Evolutionary conservation across 495 filamentous ascomycete genomes (phyloP), one percentile per base, ranked within the genome.

Genomic region (Tuber brumale): DNA sequence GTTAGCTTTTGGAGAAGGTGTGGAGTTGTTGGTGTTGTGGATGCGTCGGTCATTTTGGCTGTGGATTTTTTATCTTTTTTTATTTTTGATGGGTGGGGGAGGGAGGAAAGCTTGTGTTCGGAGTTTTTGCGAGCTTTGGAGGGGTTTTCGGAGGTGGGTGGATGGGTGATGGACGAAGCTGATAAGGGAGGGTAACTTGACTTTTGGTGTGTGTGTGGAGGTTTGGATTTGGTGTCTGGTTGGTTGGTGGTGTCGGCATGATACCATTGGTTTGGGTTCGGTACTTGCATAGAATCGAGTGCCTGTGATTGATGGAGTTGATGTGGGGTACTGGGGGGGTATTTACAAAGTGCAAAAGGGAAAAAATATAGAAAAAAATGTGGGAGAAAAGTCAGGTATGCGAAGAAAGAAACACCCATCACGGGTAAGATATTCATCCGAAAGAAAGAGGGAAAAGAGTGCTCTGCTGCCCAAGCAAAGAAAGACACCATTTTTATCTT

Each of bases 401-500:
- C 27, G n/a, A 31, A 66, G n/a, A 35, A 35, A 35, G 0, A 12
- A 35, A 19, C 35, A 27, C 27, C 27, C 27, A 31, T 66, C 57
- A 66, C 27, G 14, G 27, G 51, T 27, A 66, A 66, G 57, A 14
- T 66, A 66, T 66, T 35, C 57, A 35, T 66, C 27, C 27, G 27
- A 66, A 35, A 57, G 23, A 57, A 57, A 35, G 57, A 35, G 31
- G 57, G 27, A 18, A 35, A 66, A 66, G 57, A 66, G 27, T 18
- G 27, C 57, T 66, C 57, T 66, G 31, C 57, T 35, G 31, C 27
- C 27, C 27, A 66, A 35, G 57, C 57, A 66, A 16, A 35, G 57
- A 66, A 35, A 35, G 27, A 35, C 57, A 66, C 57, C 27, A 66
- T 35, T 66, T 61, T 41, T 39, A 16, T 19, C 57, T 73, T 84